Base-by-base conservation (phyloP, 148 eudicot species). In the Pouteria glomerata region DNA sequence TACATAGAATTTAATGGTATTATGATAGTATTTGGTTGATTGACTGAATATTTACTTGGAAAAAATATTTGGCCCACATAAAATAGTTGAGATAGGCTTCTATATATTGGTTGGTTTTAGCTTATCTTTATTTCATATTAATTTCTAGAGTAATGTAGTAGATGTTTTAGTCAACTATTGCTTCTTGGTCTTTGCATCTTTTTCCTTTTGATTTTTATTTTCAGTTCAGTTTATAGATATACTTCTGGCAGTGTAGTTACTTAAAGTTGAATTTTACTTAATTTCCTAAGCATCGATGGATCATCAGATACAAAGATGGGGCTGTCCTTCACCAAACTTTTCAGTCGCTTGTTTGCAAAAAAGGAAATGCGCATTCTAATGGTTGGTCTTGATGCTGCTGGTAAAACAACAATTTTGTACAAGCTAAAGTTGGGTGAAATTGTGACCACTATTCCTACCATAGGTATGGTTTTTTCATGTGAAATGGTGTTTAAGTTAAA, bases 321-420 rank as follows among this genome's bases (percentile, higher is more conserved):
- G 69, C 35, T 51, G 60, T 73, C 69, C 41, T 73, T 73, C 69
- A 63, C 69, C 50, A 73, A 73, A 52, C 76, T 73, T 27, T 45
- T 73, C 19, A 26, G 60, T 52, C 68, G 69, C 57, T 10, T 72
- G 27, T 72, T 72, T 39, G 74, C 67, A 48, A 72, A 60, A 47
- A n/a, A n/a, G n/a, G n/a, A n/a, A n/a, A n/a, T n/a, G n/a, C n/a
- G n/a, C n/a, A n/a, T n/a, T n/a, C n/a, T 60, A 33, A 58, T 58
- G 66, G 56, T 71, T 60, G 71, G 71, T 67, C 58, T 50, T 50
- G 71, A 27, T n/a, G n/a, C n/a, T n/a, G n/a, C n/a, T n/a, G n/a
- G n/a, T n/a, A n/a, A n/a, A n/a, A n/a, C n/a, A n/a, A n/a, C n/a
- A n/a, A n/a, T n/a, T n/a, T n/a, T n/a, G n/a, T n/a, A n/a, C n/a